Evolutionary conservation across 1,284 basidiomycete genomes (phyloP).

Genomic region (Pisolithus thermaeus): DNA sequence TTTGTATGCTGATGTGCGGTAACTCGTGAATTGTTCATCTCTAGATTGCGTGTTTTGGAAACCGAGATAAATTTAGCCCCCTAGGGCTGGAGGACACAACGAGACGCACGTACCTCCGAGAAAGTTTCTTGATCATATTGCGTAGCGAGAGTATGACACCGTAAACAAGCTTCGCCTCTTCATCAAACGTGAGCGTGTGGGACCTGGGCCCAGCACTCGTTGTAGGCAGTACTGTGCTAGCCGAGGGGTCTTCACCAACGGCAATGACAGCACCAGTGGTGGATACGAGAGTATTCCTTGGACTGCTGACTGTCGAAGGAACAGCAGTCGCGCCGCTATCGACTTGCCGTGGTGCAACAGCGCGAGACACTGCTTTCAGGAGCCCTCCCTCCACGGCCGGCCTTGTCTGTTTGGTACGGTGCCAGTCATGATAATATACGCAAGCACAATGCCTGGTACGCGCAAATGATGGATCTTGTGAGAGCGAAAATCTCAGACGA

Average conservation of each 20-base stretch:
- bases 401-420: constrained; percentile 70
- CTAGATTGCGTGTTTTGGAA: constrained; percentile 32
- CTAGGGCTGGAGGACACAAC: background rate
- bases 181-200: constrained; percentile 84
- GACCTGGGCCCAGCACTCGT: constrained; percentile 26
- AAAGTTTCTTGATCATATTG: constrained; percentile 94
- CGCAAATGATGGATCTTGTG: background rate
- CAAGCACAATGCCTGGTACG: constrained; percentile 76
- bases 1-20: constrained; percentile 89
- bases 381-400: constrained; percentile 66
- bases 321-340: constrained; percentile 27
- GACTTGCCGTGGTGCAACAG: constrained; percentile 42
- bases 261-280: constrained; percentile 64
- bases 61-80: too few species aligned
- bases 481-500: background rate
- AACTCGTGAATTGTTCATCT: constrained; percentile 88
- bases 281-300: constrained; percentile 57
- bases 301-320: constrained; percentile 42
- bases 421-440: constrained; percentile 93
- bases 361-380: constrained; percentile 68
- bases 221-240: constrained; percentile 32
- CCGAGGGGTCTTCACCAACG: constrained; percentile 44
- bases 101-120: constrained; percentile 54
- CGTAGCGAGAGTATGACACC: constrained; percentile 89
- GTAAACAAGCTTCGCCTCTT: constrained; percentile 97